phyloP scores from a whole-genome alignment of 2,329 filamentous ascomycete genomes.

The Rhinocladiella mackenziei region DNA sequence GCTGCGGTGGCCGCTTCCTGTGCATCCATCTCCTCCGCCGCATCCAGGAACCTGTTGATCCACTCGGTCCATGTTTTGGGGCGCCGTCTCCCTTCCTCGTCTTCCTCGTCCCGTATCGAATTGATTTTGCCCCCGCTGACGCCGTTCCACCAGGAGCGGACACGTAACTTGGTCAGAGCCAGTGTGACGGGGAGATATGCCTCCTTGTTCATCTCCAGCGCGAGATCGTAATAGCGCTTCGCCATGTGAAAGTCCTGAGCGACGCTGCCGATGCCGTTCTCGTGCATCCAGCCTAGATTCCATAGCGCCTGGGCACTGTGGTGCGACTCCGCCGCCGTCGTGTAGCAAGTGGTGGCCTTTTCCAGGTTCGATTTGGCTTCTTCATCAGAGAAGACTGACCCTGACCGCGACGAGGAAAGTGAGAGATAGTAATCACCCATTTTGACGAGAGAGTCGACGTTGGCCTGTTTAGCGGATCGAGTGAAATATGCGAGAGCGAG shows the following conservation, averaged over 20 bases:
- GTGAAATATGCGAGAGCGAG: constrained; percentile 92
- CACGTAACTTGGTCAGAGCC: constrained; percentile 76
- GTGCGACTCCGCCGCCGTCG: constrained; percentile 83
- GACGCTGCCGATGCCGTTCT: constrained; percentile 80
- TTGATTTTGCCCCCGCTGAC: constrained; percentile 87
- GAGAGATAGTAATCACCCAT: constrained; percentile 96
- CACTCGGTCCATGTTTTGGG: constrained; percentile 79
- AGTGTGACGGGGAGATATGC: constrained; percentile 90
- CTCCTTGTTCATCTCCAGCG: constrained; percentile 84
- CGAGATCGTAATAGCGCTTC: constrained; percentile 92
- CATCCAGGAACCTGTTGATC: constrained; percentile 77
- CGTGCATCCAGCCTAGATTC: constrained; percentile 99
- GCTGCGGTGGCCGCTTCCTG: constrained; percentile 54
- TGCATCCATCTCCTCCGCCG: constrained; percentile 60
- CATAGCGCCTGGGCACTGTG: constrained; percentile 93
- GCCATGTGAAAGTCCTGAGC: constrained; percentile 96
- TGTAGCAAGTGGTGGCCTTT: constrained; percentile 90
- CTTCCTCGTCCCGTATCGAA: constrained; percentile 74
- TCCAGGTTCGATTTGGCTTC: constrained; percentile 57
- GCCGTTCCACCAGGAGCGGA: constrained; percentile 90
- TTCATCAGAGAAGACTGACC: not conserved
- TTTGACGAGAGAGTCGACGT: constrained; percentile 91
- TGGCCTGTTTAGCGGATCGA: constrained; percentile 84
- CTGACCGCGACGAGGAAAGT: constrained; percentile 4
- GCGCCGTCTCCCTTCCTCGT: constrained; percentile 44